Evolutionary conservation across 106 monocot genomes (phyloP), one percentile per base, ranked within the genome.

Genomic region (Chionographis japonica): DNA sequence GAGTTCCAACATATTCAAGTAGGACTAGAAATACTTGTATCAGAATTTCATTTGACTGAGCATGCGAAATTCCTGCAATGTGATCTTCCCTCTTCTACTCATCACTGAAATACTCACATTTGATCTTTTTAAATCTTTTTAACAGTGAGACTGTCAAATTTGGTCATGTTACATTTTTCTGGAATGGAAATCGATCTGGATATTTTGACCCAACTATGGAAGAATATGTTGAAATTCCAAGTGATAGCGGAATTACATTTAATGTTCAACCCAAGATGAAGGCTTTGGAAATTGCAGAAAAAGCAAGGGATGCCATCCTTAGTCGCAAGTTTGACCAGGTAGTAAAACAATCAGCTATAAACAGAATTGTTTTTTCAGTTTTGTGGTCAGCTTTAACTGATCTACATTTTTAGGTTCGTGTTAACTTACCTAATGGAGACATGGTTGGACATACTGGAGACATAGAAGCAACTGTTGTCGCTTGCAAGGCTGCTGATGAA

Each of bases 361-460:
- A 19, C 40, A 3, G 46, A 39, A 72, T 40, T 17, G 1, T 14
- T 66, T 54, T 54, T 27, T 37, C n/a, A n/a, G 2, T 66, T 15
- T 12, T 15, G 43, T 19, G 11, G 54, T 15, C 37, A 16, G 18
- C 4, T 55, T 27, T 27, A 12, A 63, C 14, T 69, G 11, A 6
- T 54, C 15, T 11, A 3, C 50, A 40, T 11, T 54, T 65, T 9
- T 52, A 92, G 91, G 83, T 92, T 36, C 85, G 92, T 52, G 80
- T 92, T 37, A 92, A 92, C 67, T 20, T 89, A 3, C 89, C 93
- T 6, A 94, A 94, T 64, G 74, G 83, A 56, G 94, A 94, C 60
- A 94, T 94, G 94, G 94, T 94, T 37, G 94, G 94, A 20, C 94
- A 94, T 67, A 94, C 94, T 5, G 94, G 94, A 65, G 94, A 94